A percentile compares a stretch with the other conserved stretches of the same genome.
Evolutionary conservation across 2,329 filamentous ascomycete species (phyloP).

Genomic region (Pyrenophora graminea): DNA sequence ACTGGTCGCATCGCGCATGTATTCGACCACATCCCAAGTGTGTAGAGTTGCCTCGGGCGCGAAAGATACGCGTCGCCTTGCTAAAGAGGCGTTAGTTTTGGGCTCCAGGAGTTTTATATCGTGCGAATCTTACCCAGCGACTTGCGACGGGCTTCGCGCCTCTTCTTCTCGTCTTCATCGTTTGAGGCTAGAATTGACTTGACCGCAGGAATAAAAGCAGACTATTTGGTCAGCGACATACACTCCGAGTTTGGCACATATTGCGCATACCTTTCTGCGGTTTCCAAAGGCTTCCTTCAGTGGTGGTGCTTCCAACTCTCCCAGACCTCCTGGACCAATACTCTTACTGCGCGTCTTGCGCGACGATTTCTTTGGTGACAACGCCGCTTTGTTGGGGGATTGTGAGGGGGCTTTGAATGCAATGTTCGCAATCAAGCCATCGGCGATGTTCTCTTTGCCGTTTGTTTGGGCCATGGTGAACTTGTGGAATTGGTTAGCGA

Average conservation of each 20-base stretch:
- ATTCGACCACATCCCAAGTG: slow-evolving; percentile 94
- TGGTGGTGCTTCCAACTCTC: slow-evolving; percentile 79
- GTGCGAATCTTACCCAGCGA: slow-evolving; percentile 66
- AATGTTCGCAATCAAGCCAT: slow-evolving; percentile 41
- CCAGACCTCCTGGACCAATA: slow-evolving; percentile 87
- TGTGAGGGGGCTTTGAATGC: slow-evolving; percentile 32
- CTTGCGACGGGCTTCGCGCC: slow-evolving; percentile 86
- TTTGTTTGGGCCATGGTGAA: slow-evolving; percentile 38
- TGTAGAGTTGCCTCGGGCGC: slow-evolving; percentile 96
- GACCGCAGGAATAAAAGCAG: slow-evolving; percentile 55
- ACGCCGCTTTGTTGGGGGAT: slow-evolving; percentile 28
- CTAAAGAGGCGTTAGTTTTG: slow-evolving; percentile 41
- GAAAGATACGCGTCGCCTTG: slow-evolving; percentile 93
- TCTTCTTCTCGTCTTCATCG: slow-evolving; percentile 63
- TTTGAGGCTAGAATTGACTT: slow-evolving; percentile 62
- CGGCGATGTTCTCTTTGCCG: slow-evolving; percentile 74
- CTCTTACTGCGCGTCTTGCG: slow-evolving; percentile 79
- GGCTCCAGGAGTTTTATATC: background rate
- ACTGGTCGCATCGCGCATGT: slow-evolving; percentile 82
- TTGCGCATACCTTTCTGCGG: slow-evolving; percentile 69
- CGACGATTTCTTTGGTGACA: slow-evolving; percentile 29
- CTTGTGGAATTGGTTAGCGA: slow-evolving; percentile 9
- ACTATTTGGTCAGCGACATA: slow-evolving; percentile 38
- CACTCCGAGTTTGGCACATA: background rate
- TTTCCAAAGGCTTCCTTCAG: slow-evolving; percentile 77